Evolutionary conservation across 164 flowering plant genomes (phyloP), one percentile per base, ranked within the genome.

Genomic region (Liriodendron chinense): DNA sequence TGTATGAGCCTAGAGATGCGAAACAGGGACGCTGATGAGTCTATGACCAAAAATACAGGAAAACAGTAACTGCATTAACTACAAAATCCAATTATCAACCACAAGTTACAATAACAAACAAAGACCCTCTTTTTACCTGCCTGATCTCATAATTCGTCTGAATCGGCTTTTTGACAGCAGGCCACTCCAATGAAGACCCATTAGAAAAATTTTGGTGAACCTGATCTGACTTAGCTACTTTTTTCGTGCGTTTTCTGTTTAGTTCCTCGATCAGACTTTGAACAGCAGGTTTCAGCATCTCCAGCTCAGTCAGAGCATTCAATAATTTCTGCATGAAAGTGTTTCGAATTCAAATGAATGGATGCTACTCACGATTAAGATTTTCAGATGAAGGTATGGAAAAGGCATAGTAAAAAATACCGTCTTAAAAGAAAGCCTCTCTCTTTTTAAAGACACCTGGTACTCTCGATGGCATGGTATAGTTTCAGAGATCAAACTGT

Each of bases 381-480:
- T 49, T 16, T 62, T 12, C 10, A 12, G 24, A 25, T 53, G 7
- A 67, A 22, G 66, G 75, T 9, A 72, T 21, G 56, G 10, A 26
- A 73, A 53, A 16, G 65, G 61, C 66, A 9, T 71, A 14, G n/a
- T 26, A 22, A 43, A 47, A 23, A 21, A 50, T 76, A 91, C 98
- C 96, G 84, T 88, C 74, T 74, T 90, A 77, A 86, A 83, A 67
- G 74, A 81, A 76, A 47, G 49, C 67, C 82, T 91, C 53, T 87
- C 78, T 83, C 80, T 85, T 75, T 80, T 89, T 24, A 76, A 61
- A 72, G 87, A 78, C 53, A 79, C 67, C 72, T 81, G 82, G 81
- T 89, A 96, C 70, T 93, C 98, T 76, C 85, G 87, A 86, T 96
- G 99, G 75, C 84, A 65, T 69, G 99, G 98, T 78, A 96, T 93